These are phyloP conservation scores for Selenicereus undatus DNA, from an alignment of 148 eudicot genomes.

Conservation along the genomic window DNA sequence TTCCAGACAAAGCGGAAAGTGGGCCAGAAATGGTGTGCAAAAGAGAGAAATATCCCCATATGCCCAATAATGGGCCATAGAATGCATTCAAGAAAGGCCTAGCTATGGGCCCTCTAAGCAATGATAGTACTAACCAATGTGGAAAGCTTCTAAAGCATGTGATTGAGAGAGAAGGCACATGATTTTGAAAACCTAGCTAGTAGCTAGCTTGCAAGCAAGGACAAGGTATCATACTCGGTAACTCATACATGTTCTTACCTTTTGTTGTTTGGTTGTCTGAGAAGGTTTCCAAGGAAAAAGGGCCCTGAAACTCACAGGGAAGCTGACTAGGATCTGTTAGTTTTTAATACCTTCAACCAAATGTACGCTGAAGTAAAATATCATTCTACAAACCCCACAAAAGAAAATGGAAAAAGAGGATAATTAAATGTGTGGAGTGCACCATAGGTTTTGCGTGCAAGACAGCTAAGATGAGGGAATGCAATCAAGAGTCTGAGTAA, in stretches of 20 bases:
- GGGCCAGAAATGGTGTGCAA: conserved; percentile 29
- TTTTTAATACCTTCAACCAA: conserved; percentile 20
- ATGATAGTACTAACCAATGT: conserved; percentile 20
- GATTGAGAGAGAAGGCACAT: conserved; percentile 14
- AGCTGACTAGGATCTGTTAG: neutral
- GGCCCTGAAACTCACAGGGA: neutral
- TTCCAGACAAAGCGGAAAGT: conserved; percentile 14
- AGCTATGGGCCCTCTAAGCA: conserved; percentile 17
- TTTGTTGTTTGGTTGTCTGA: conserved; percentile 10
- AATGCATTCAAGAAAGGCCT: conserved; percentile 18
- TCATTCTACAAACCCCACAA: conserved; percentile 4
- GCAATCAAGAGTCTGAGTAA: neutral
- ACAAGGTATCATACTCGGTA: conserved; percentile 26
- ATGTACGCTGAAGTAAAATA: neutral
- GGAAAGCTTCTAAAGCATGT: conserved; percentile 31
- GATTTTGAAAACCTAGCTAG: conserved; percentile 30
- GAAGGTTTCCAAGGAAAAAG: conserved; percentile 21
- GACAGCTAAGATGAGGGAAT: neutral
- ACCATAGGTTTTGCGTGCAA: neutral
- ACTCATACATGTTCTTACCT: conserved; percentile 17
- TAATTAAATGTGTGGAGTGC: neutral
- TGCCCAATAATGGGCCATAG: conserved; percentile 26
- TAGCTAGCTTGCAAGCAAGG: conserved; percentile 41
- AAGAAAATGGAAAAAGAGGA: neutral
- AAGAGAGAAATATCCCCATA: conserved; percentile 18